Base-by-base conservation (phyloP, 1,139 yeast genomes). In the Diutina scorzettiae region DNA sequence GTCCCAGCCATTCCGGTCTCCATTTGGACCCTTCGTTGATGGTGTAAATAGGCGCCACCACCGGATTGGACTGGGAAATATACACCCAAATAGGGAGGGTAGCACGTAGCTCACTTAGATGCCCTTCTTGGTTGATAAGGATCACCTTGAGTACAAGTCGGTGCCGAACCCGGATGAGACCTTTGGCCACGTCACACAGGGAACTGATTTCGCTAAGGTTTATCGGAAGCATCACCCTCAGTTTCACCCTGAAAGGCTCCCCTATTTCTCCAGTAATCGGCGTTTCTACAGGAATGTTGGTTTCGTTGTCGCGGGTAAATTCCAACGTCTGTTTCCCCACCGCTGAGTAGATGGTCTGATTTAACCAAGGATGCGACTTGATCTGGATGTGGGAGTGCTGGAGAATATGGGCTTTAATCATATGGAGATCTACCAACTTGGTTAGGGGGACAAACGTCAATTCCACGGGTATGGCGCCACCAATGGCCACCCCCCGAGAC, bases 61-160 rank as follows among this genome's bases (percentile, higher is more conserved):
- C 39, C 19, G 24, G 19, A 11, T 9, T 11, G 41, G 65, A 66
- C 3, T 82, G 74, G 42, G 79, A 74, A 7, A 78, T 63, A 52
- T 76, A 81, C 6, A 81, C 55, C 31, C 63, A 65, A 2, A 81
- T 64, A 0, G 89, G 87, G 41, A 81, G 58, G 39, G 81, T 77
- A 2, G 87, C 84, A 40, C 85, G 62, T 25, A 81, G 59, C 57
- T 81, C 89, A 46, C 83, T 77, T 5, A 73, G 64, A 52, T 78
- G 83, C 1, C 85, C 84, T 8, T 34, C 27, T 2, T 73, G 64
- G 52, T 80, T 81, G 24, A 70, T 62, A 39, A 81, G 56, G 43
- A 73, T 73, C 21, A 81, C 69, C 3, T 68, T 67, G 18, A 80
- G 60, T 45, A 80, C 70, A 39, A 81, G 53, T 49, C 81, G 69